Evolutionary conservation across 805 yeast species (phyloP).

Genomic region (Starmerella gropengiesseri): DNA sequence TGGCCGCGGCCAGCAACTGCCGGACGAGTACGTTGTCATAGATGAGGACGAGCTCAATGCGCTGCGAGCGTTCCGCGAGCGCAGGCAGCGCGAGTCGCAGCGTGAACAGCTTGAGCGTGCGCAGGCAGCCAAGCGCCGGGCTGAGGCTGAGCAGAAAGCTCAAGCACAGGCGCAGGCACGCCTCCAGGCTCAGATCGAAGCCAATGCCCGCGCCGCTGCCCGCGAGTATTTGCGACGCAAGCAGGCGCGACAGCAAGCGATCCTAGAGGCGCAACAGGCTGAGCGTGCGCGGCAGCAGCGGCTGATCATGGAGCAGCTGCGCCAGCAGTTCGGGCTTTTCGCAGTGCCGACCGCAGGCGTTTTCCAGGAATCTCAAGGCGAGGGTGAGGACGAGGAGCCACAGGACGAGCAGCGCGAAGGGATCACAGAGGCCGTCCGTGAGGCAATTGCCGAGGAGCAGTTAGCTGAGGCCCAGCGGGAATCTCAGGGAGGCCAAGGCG

Average conservation of each 20-base stretch:
- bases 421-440: neutral
- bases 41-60: conserved; percentile 18
- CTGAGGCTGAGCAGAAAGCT: conserved; percentile 11
- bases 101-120: conserved; percentile 10
- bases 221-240: conserved; percentile 15
- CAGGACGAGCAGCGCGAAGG: neutral
- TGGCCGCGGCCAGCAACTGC: neutral
- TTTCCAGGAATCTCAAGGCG: neutral
- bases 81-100: conserved; percentile 9
- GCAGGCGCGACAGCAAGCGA: conserved; percentile 12
- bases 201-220: conserved; percentile 18
- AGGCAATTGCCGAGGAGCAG: neutral
- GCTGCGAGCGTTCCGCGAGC: conserved; percentile 7
- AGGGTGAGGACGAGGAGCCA: neutral
- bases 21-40: conserved; percentile 6
- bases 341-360: conserved; percentile 10
- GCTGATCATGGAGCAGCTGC: conserved; percentile 16
- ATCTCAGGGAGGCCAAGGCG: no score
- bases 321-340: conserved; percentile 14
- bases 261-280: conserved; percentile 12
- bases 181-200: conserved; percentile 9
- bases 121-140: conserved; percentile 8
- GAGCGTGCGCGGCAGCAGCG: conserved; percentile 17
- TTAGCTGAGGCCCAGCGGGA: neutral
- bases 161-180: conserved; percentile 6